Evolutionary conservation across 2,329 filamentous ascomycete species (phyloP).

Genomic region (Blumeriella jaapii): DNA sequence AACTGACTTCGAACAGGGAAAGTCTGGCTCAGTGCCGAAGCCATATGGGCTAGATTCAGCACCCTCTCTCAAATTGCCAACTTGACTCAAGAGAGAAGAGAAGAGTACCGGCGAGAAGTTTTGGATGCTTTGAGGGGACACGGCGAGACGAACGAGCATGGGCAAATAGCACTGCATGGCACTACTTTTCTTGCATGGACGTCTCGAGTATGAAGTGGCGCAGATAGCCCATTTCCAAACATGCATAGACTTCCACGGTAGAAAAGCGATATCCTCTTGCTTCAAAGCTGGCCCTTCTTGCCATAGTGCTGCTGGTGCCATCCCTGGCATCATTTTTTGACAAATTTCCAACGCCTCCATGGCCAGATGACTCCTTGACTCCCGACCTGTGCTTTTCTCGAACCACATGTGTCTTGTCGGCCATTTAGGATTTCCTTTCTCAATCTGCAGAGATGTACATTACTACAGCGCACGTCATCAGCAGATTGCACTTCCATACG

Average conservation of each 20-base stretch:
- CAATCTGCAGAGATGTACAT: conserved; percentile 28
- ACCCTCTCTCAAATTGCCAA: conserved; percentile 60
- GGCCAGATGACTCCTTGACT: too few relatives aligned
- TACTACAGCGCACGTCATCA: conserved; percentile 13
- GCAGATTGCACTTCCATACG: conserved; percentile 1
- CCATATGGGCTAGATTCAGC: conserved; percentile 50
- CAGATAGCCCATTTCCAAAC: too few relatives aligned
- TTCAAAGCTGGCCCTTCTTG: too few relatives aligned
- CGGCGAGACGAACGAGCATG: conserved; percentile 47
- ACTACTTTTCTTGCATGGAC: conserved; percentile 54
- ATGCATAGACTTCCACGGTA: too few relatives aligned
- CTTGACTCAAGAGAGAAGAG: conserved; percentile 37
- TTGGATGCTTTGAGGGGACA: conserved; percentile 40
- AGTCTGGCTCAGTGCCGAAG: conserved; percentile 45
- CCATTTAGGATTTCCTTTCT: too few relatives aligned
- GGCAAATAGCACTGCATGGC: conserved; percentile 53
- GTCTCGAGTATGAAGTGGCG: conserved; percentile 28
- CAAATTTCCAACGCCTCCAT: too few relatives aligned
- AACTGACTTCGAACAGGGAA: too few relatives aligned
- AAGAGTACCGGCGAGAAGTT: conserved; percentile 37
- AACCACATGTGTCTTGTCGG: too few relatives aligned
- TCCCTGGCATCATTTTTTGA: too few relatives aligned
- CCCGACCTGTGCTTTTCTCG: too few relatives aligned
- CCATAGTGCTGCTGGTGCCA: too few relatives aligned
- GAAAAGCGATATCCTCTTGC: too few relatives aligned